Evolutionary conservation across 1,284 basidiomycete species (phyloP).

Genomic region (Irpex sp.): DNA sequence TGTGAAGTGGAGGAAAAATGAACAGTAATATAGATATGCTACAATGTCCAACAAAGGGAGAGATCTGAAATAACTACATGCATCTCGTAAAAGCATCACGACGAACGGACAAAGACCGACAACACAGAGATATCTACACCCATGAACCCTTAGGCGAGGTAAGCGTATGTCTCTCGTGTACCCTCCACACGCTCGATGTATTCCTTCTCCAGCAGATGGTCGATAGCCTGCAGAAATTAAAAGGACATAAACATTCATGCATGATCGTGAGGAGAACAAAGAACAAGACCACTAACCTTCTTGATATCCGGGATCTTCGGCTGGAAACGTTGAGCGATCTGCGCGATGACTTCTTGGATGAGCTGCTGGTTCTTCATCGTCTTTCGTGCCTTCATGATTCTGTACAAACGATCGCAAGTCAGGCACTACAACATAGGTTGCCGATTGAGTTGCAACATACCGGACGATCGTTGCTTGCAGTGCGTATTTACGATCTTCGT

Average conservation of each 20-base stretch:
- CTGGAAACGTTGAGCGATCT: constrained; percentile 86
- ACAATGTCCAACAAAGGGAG: constrained; percentile 5
- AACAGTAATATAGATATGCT: constrained; percentile 10
- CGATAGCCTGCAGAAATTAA: constrained; percentile 73
- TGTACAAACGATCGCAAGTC: constrained; percentile 24
- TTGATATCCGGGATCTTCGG: constrained; percentile 93
- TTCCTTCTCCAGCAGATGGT: constrained; percentile 95
- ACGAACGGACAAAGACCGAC: background rate
- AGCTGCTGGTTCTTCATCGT: constrained; percentile 95
- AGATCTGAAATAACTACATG: background rate
- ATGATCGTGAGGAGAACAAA: constrained; percentile 3
- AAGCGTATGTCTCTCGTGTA: constrained; percentile 75
- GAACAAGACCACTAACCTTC: constrained; percentile 49
- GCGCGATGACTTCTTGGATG: constrained; percentile 92
- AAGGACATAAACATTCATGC: background rate
- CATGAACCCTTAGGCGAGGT: constrained; percentile 51
- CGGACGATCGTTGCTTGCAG: constrained; percentile 98
- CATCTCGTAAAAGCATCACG: background rate
- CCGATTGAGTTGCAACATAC: constrained; percentile 38
- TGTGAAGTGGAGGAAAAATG: background rate
- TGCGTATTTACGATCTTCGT: constrained; percentile 96
- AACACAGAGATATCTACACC: background rate
- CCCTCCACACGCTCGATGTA: constrained; percentile 93
- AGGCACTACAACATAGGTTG: background rate
- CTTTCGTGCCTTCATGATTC: constrained; percentile 98